Base-by-base conservation (phyloP, 2,329 filamentous ascomycete species). In the Fusarium fracticaudum region DNA sequence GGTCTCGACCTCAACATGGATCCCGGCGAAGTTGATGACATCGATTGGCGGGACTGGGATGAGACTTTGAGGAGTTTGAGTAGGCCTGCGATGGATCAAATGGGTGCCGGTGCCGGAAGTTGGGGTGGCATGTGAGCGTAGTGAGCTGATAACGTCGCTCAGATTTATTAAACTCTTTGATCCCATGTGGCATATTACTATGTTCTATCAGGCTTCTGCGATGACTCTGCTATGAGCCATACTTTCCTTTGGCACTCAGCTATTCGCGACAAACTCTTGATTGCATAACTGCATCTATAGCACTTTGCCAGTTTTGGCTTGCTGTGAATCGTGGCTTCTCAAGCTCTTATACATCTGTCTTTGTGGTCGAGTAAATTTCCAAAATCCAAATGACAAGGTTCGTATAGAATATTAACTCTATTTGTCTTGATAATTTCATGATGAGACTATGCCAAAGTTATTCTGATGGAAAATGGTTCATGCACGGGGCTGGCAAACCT, bases 41-140 rank as follows among this genome's bases (percentile, higher is more conserved):
- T 75, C 5, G 72, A 75, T 13, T 75, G 72, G 72, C 60, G 70
- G 37, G 70, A 75, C 44, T 75, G 72, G 72, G 69, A 71, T 38
- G 72, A 75, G 20, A 50, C 72, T 8, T 51, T 75, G 20, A 73
- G 40, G 18, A 40, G 17, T 11, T 37, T 75, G 15, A 61, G 35
- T 24, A 67, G 41, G 15, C 59, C 60, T 15, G 29, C 55, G 12
- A 62, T 66, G n/a, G 55, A 35, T 22, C 66, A 62, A 33, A 31
- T 45, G 50, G 50, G 59, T 9, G 45, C 33, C 8, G 72, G 69
- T 15, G 44, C 69, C 15, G 66, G 72, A 17, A 75, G 72, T 35
- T 74, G 72, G 72, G 72, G 72, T 29, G 72, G 72, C 12, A 74
- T 74, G 68, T 72, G 38, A 72, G 18, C 35, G 15, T 17, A 29